Conservation (phyloP, 2,329 filamentous ascomycete species). For the Orbilia javanica region DNA sequence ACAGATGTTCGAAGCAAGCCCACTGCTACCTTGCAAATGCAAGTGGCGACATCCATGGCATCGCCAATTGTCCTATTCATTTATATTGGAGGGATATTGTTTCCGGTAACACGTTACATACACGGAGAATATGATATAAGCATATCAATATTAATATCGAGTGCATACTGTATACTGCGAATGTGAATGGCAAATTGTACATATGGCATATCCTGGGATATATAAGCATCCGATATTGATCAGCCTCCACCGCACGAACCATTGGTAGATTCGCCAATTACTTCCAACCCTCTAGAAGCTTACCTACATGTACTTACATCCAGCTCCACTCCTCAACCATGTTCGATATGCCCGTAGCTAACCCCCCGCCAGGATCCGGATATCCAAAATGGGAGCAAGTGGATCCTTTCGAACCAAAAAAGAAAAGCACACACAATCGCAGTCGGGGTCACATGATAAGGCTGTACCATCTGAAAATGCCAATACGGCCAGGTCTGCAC, state of each 20-base stretch:
- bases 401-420: slow-evolving; percentile 2
- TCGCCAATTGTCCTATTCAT: not conserved
- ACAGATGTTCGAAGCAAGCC: not conserved
- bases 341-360: not conserved
- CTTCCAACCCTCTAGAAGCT: not conserved
- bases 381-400: slow-evolving; percentile 18
- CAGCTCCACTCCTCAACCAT: not conserved
- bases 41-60: not conserved
- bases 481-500: slow-evolving; percentile 1
- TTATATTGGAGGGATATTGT: not conserved
- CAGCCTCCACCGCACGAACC: not conserved
- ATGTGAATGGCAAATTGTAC: not conserved
- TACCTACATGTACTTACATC: slow-evolving; percentile 7
- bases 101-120: slow-evolving; percentile 10
- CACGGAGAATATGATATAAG: slow-evolving; percentile 3
- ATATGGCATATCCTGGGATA: slow-evolving; percentile 3
- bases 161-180: not conserved
- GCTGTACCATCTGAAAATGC: slow-evolving; percentile 9
- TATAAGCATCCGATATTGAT: slow-evolving; percentile 7
- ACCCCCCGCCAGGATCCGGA: slow-evolving; percentile 11
- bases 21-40: not conserved
- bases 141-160: not conserved
- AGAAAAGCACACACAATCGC: not conserved
- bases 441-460: slow-evolving; percentile 13
- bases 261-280: slow-evolving; percentile 3